Evolutionary conservation across 441 rosid genomes (phyloP).

Genomic region (Populus hybrid): DNA sequence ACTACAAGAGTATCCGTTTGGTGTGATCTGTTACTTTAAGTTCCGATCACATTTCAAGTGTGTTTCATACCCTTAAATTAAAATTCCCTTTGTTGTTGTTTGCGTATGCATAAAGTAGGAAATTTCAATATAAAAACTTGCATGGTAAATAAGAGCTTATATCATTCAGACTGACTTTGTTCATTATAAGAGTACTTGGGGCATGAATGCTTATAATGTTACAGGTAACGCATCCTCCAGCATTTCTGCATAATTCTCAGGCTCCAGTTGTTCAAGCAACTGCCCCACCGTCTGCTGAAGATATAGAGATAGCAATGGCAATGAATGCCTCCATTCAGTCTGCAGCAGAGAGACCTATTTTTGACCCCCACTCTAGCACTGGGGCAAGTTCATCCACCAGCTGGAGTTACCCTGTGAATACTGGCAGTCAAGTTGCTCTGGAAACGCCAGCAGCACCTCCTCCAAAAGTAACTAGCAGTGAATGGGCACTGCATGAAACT

Average conservation of each 20-base stretch:
- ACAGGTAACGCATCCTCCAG: conserved; percentile 69
- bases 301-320: conserved; percentile 65
- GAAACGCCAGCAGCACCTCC: conserved; percentile 23
- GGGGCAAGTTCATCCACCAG: conserved; percentile 50
- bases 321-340: conserved; percentile 71
- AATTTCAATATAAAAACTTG: not conserved
- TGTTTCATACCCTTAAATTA: not conserved
- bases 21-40: not conserved
- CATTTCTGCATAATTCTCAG: conserved; percentile 46
- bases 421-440: conserved; percentile 12
- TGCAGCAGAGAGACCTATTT: conserved; percentile 33
- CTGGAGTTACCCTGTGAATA: conserved; percentile 23
- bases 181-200: not conserved
- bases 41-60: not conserved
- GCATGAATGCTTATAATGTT: conserved; percentile 14
- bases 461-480: conserved; percentile 29
- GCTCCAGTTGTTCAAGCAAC: conserved; percentile 46
- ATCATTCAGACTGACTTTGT: not conserved
- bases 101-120: not conserved
- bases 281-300: conserved; percentile 60
- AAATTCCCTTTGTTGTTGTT: not conserved
- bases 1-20: not conserved
- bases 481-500: conserved; percentile 27
- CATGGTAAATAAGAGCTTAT: not conserved
- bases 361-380: conserved; percentile 25